Evolutionary conservation across 306 rosid species (phyloP).

Genomic region (Dalbergia cultrata): DNA sequence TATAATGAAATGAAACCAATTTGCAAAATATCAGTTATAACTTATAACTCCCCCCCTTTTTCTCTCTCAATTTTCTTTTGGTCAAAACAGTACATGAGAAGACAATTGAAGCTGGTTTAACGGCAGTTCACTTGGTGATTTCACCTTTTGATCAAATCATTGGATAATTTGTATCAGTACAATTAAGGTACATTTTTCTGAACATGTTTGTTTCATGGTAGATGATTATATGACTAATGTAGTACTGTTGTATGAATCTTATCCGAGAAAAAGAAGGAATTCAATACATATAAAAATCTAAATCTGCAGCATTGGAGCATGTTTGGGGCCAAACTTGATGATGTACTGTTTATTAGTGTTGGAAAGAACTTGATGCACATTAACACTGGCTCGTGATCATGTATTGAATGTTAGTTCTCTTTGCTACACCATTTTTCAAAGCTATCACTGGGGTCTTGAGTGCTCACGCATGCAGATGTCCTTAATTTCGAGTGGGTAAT

Average conservation of each 20-base stretch:
- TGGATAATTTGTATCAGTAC: not conserved
- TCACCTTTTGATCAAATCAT: not conserved
- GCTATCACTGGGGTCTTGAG: not conserved
- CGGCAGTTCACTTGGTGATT: not conserved
- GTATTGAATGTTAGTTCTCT: not conserved
- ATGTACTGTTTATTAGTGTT: not conserved
- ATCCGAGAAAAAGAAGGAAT: not conserved
- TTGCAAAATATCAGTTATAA: no score
- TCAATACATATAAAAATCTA: not conserved
- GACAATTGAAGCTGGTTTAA: conserved; percentile 10
- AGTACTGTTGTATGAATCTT: conserved; percentile 10
- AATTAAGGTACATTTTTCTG: not conserved
- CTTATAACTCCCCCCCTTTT: no score
- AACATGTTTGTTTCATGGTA: not conserved
- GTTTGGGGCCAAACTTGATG: not conserved
- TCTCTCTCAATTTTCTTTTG: not conserved
- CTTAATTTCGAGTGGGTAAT: not conserved
- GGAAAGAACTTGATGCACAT: not conserved
- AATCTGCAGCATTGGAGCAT: not conserved
- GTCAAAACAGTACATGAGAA: not conserved
- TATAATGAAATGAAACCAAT: no score
- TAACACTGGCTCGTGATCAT: not conserved
- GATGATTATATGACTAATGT: not conserved
- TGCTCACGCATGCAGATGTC: not conserved
- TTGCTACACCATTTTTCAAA: not conserved